These are phyloP conservation scores for Aschersonia sp. DNA, from an alignment of 2,329 filamentous ascomycete genomes.

Conservation along the genomic window DNA sequence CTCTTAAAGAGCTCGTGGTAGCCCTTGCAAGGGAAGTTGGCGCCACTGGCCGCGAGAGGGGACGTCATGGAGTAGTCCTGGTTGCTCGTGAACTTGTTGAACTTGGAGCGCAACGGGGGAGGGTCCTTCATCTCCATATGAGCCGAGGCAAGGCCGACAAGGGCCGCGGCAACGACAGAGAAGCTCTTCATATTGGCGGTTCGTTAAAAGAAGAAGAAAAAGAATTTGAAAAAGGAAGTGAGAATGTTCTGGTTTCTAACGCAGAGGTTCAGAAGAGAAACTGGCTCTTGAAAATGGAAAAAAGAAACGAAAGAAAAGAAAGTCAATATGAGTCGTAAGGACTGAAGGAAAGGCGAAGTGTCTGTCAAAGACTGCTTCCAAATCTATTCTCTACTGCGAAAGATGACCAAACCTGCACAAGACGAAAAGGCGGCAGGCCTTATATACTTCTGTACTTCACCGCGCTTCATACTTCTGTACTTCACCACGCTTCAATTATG, in stretches of 20 bases:
- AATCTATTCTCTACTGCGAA: not conserved
- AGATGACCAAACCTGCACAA: not conserved
- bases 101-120: constrained; percentile 35
- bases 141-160: constrained; percentile 28
- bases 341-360: not conserved
- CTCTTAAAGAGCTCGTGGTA: constrained; percentile 27
- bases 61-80: constrained; percentile 60
- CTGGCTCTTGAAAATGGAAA: not conserved
- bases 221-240: not conserved
- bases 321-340: not conserved
- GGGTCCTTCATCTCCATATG: constrained; percentile 44
- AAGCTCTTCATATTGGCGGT: constrained; percentile 22
- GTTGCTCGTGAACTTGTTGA: constrained; percentile 30
- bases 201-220: not conserved
- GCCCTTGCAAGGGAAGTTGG: constrained; percentile 67
- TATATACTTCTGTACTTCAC: not conserved
- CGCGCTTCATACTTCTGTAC: not conserved
- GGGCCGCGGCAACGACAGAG: constrained; percentile 20
- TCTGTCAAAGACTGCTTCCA: constrained; percentile 1
- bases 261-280: not conserved
- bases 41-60: constrained; percentile 46
- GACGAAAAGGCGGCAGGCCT: not conserved
- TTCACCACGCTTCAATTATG: too few relatives aligned
- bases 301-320: not conserved
- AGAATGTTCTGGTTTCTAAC: not conserved